Base-by-base conservation (phyloP, 2,329 filamentous ascomycete genomes). In the Tolypocladium endophyticum region DNA sequence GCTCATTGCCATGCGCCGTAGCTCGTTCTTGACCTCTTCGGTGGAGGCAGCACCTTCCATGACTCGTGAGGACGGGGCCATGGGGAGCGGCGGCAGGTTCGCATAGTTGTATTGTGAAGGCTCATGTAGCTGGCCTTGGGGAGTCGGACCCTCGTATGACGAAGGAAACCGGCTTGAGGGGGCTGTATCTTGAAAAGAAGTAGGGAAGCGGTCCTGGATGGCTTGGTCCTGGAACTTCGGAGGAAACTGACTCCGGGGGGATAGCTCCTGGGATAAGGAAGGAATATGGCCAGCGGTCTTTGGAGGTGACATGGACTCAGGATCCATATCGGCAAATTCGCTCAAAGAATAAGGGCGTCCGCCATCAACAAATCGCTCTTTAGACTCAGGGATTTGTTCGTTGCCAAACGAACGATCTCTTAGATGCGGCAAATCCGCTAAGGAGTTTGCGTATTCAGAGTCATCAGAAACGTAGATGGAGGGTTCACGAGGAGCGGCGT, bases 381-480 rank as follows among this genome's bases (percentile, higher is more conserved):
- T 59, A 35, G 56, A 55, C 12, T 59, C 45, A 2, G 58, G 60
- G 12, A 56, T 57, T 23, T 60, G 57, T 18, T 66, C 66, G 36
- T 43, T 56, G 47, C 64, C 63, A 1, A 60, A 60, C 0, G 56
- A 25, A 28, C 57, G 56, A 7, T 60, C 61, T 16, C 2, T 23
- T 47, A 6, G n/a, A 4, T 47, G n/a, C 1, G 63, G 62, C 12
- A 72, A 62, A 41, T 74, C 71, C 5, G 68, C 70, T 41, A 74
- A 66, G 14, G 72, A 69, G 25, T 67, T 70, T 3, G 79, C 75
- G 61, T 77, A 80, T 33, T 81, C 76, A 9, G 79, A 82, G 61
- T 84, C 82, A 62, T 86, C 83, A 1, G 81, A 81, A 12, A 86
- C 79, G 65, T 86, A 86, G 55, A 86, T 84, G 4, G 81, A 84